Base-by-base conservation (phyloP, 163 green algal genomes). In the Scenedesmus sp. region DNA sequence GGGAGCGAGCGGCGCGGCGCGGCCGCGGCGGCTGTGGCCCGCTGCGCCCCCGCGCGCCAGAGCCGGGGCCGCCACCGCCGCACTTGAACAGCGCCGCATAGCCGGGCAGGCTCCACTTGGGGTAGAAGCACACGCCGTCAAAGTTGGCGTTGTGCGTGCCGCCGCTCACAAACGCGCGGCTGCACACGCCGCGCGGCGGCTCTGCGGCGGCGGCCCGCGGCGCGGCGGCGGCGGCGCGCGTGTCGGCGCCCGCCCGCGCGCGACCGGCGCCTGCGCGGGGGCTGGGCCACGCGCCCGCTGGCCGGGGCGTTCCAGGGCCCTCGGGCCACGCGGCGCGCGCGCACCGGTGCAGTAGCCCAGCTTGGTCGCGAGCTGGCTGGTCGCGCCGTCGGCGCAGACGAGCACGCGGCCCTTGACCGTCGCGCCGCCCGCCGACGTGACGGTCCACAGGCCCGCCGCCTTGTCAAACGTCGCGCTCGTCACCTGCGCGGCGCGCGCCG, bases 101-200 rank as follows among this genome's bases (percentile, higher is more conserved):
- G 14, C 89, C 92, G 6, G 93, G 93, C 77, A 97, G 85, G 18
- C 90, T 96, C 90, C 83, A 90, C 84, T 89, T 91, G 70, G 92
- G 91, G 84, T 98, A 98, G 83, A 98, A 98, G 86, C 93, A 96
- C 31, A 97, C 91, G 70, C 94, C 94, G 57, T 98, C 94, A 83
- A 97, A 97, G 81, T 96, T 87, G 71, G 91, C 91, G 83, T 98
- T 98, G 89, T 98, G 94, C 29, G 90, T 94, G 80, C 90, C 90
- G 54, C 90, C 92, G 70, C 93, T 87, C 0, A 98, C 90, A 73
- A 95, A 98, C 2, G 94, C 92, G 50, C 94, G 89, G 69, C 85
- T 93, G 85, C 89, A 97, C 10, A 98, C 84, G 58, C 93, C 94
- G 73, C 91, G 85, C n/a, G 94, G 91, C 2, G 93, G 64, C 77